phyloP scores from a whole-genome alignment of 306 rosid genomes.

The Prunus armeniaca region DNA sequence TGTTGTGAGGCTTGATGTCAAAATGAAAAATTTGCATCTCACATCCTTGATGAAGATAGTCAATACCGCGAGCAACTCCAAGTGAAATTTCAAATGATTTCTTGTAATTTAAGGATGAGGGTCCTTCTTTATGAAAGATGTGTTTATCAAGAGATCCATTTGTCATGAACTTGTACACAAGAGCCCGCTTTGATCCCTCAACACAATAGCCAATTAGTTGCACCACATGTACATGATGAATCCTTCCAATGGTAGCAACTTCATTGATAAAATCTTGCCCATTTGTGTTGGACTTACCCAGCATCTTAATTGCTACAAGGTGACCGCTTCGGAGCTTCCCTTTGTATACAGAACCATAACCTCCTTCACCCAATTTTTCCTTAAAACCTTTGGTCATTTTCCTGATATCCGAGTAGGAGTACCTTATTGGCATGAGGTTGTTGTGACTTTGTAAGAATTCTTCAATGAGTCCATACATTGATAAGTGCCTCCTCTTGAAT shows the following conservation, averaged over 20 bases:
- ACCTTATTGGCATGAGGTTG: constrained; percentile 6
- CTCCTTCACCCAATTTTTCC: not conserved
- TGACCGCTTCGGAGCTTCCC: constrained; percentile 2
- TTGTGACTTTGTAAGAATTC: not conserved
- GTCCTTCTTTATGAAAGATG: not conserved
- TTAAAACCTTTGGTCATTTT: not conserved
- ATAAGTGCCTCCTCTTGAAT: not conserved
- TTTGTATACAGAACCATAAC: constrained; percentile 6
- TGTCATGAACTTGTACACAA: not conserved
- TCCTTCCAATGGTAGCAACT: constrained; percentile 13
- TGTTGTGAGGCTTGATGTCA: constrained; percentile 17
- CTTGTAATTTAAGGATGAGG: not conserved
- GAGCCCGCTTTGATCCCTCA: constrained; percentile 8
- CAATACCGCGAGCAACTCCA: constrained; percentile 4
- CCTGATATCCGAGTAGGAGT: not conserved
- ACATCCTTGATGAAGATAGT: constrained; percentile 1
- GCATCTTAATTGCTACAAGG: not conserved
- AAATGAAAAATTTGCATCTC: constrained; percentile 15
- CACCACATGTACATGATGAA: constrained; percentile 9
- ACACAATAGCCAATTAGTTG: not conserved
- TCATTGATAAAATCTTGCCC: constrained; percentile 17
- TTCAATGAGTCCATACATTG: not conserved
- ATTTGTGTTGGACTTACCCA: not conserved
- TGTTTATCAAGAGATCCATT: constrained; percentile 11
- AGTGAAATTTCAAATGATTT: not conserved